Conservation (phyloP, 164 flowering plant species). For the Vitis labrusca region DNA sequence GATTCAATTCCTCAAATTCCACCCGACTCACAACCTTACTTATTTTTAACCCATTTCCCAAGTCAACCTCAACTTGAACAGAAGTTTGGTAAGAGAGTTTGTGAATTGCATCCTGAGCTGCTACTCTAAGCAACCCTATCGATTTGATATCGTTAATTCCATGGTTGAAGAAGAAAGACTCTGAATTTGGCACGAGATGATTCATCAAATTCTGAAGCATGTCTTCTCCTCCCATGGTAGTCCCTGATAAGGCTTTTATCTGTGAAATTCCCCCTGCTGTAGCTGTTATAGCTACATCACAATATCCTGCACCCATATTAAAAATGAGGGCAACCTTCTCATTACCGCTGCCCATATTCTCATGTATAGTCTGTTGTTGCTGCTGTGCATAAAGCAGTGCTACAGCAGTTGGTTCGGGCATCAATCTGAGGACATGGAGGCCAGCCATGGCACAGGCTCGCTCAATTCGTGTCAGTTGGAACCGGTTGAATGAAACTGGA, state of each 20-base stretch:
- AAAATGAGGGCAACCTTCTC: conserved; percentile 83
- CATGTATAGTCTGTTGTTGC: conserved; percentile 62
- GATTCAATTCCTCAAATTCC: conserved; percentile 73
- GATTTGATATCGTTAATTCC: conserved; percentile 59
- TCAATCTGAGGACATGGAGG: conserved; percentile 73
- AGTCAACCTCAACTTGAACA: conserved; percentile 60
- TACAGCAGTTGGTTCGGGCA: conserved; percentile 96
- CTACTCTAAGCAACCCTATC: conserved; percentile 69
- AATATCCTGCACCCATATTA: conserved; percentile 89
- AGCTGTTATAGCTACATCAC: conserved; percentile 81
- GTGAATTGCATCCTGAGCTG: conserved; percentile 84
- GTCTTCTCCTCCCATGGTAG: conserved; percentile 84
- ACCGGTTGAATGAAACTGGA: conserved; percentile 87
- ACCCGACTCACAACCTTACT: conserved; percentile 36
- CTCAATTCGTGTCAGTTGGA: conserved; percentile 78
- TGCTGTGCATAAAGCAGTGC: conserved; percentile 87
- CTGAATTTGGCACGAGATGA: conserved; percentile 57
- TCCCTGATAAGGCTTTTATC: conserved; percentile 73
- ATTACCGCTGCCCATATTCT: conserved; percentile 70
- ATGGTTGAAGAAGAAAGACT: conserved; percentile 41
- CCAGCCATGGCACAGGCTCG: conserved; percentile 99
- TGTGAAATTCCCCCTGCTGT: conserved; percentile 97
- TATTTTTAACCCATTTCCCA: conserved; percentile 60
- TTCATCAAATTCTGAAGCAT: conserved; percentile 74
- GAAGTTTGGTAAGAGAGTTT: conserved; percentile 51